phyloP scores from a whole-genome alignment of 2,329 filamentous ascomycete genomes.

The Amauroascus verrucosus region DNA sequence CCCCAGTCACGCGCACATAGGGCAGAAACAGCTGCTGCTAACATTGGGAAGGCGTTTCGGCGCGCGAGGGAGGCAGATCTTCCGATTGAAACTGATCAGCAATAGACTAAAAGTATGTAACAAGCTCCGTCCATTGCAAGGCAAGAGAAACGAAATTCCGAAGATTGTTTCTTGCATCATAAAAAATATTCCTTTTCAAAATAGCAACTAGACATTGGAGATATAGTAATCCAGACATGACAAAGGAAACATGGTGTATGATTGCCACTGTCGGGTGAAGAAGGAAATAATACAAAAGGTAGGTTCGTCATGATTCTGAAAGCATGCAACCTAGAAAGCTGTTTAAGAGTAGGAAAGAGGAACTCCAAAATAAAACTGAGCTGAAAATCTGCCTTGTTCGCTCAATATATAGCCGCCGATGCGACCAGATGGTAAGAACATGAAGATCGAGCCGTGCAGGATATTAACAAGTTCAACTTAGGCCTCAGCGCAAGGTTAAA shows the following conservation, averaged over 20 bases:
- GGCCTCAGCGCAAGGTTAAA: neutral
- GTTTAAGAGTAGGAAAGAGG: neutral
- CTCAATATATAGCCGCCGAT: neutral
- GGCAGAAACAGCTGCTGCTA: neutral
- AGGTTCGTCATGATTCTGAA: neutral
- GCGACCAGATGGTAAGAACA: neutral
- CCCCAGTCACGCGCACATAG: neutral
- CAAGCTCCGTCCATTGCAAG: neutral
- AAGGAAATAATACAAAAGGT: neutral
- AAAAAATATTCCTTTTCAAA: neutral
- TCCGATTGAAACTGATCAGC: neutral
- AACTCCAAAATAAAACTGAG: neutral
- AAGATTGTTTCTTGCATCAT: neutral
- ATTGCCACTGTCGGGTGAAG: constrained; percentile 4
- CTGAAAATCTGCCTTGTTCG: neutral
- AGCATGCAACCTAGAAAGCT: neutral
- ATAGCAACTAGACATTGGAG: neutral
- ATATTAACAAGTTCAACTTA: neutral
- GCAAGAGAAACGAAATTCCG: neutral
- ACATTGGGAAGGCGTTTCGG: neutral
- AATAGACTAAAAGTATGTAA: constrained; percentile 1
- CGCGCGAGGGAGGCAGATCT: neutral
- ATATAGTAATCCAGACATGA: neutral
- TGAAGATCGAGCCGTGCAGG: neutral
- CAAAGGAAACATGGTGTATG: neutral